Evolutionary conservation across 2,329 filamentous ascomycete genomes (phyloP).

Genomic region (Lizonia empirigonia): DNA sequence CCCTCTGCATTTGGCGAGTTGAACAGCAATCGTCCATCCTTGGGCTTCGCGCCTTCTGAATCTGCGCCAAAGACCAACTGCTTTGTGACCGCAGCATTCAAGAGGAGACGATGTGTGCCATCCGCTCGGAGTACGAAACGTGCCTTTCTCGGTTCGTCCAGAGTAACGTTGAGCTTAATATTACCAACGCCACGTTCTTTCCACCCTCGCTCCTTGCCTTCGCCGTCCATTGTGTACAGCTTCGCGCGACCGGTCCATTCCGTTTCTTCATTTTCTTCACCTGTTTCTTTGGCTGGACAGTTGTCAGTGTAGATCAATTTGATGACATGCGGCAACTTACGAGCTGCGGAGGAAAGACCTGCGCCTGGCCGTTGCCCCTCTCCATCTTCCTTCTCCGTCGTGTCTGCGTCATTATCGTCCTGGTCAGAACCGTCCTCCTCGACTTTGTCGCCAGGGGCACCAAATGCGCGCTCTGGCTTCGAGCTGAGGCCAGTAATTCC

Average conservation of each 20-base stretch:
- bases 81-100: conserved; percentile 82
- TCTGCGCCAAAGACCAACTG: conserved; percentile 81
- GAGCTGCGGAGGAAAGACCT: conserved; percentile 7
- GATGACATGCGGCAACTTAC: neutral
- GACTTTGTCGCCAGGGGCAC: conserved; percentile 65
- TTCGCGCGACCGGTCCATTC: conserved; percentile 79
- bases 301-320: conserved; percentile 20
- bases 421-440: conserved; percentile 58
- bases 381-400: conserved; percentile 34
- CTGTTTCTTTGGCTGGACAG: conserved; percentile 71
- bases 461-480: conserved; percentile 75
- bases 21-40: conserved; percentile 72
- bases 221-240: conserved; percentile 76
- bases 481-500: conserved; percentile 56
- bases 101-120: conserved; percentile 81
- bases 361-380: conserved; percentile 34
- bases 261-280: conserved; percentile 81
- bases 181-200: conserved; percentile 86
- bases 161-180: conserved; percentile 73
- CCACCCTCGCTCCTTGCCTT: conserved; percentile 67
- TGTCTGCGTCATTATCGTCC: conserved; percentile 57
- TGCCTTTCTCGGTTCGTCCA: conserved; percentile 54
- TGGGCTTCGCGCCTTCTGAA: conserved; percentile 64
- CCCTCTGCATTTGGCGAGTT: conserved; percentile 59
- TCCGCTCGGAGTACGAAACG: conserved; percentile 91